phyloP scores from a whole-genome alignment of 805 yeast species.

The Metschnikowia kunwiensis region DNA sequence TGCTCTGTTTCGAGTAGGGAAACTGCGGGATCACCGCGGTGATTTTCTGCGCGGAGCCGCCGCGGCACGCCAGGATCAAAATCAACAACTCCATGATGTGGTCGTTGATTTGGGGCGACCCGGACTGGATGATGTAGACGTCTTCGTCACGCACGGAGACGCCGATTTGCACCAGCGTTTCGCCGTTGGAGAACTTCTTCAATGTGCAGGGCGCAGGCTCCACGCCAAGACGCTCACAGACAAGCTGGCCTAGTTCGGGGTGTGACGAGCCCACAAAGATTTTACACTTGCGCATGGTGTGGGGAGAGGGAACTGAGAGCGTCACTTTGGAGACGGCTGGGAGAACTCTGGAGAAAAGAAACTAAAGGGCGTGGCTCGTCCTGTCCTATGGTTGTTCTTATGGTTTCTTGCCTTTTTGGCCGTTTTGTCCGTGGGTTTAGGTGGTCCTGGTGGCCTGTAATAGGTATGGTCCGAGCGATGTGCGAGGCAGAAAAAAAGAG shows the following conservation, averaged over 20 bases:
- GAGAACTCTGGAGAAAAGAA: too few relatives aligned
- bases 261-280: conserved; percentile 96
- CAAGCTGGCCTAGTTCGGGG: conserved; percentile 87
- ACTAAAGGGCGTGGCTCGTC: too few relatives aligned
- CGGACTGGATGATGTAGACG: conserved; percentile 83
- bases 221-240: conserved; percentile 87
- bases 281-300: conserved; percentile 88
- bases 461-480: too few relatives aligned
- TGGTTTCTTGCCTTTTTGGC: too few relatives aligned
- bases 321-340: neutral
- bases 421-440: too few relatives aligned
- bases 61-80: conserved; percentile 90
- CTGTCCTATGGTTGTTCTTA: too few relatives aligned
- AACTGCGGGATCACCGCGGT: conserved; percentile 97
- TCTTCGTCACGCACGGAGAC: conserved; percentile 96
- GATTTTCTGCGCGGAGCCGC: conserved; percentile 97
- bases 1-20: conserved; percentile 89
- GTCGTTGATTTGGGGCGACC: conserved; percentile 84
- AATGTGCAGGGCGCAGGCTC: conserved; percentile 91
- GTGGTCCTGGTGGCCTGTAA: too few relatives aligned
- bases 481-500: too few relatives aligned
- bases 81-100: conserved; percentile 95
- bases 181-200: conserved; percentile 94
- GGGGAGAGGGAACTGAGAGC: too few relatives aligned
- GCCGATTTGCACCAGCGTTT: conserved; percentile 93